Percentiles rank a stretch among this genome's conserved stretches.
These are phyloP conservation scores for Spergularia marina DNA, from an alignment of 148 eudicot species.

Conservation along the genomic window DNA sequence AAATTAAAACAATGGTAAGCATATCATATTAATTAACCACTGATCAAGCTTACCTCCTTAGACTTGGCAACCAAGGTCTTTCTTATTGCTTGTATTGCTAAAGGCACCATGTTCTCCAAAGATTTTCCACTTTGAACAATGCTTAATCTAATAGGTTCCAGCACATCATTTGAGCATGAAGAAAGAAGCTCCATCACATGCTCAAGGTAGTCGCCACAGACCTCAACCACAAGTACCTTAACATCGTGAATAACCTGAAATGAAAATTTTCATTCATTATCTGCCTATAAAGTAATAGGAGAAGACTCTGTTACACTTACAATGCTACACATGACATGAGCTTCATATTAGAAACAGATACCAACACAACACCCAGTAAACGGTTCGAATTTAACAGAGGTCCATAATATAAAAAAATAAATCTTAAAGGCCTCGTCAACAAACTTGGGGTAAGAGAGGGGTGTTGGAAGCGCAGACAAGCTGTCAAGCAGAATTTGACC, in stretches of 20 bases:
- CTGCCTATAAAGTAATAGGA: background rate
- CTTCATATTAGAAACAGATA: background rate
- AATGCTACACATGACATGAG: background rate
- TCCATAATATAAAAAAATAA: background rate
- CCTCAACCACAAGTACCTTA: conserved; percentile 54
- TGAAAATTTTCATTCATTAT: conserved; percentile 11
- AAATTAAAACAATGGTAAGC: background rate
- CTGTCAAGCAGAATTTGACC: background rate
- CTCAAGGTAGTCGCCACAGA: conserved; percentile 53
- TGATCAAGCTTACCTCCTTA: conserved; percentile 58
- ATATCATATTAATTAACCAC: conserved; percentile 2
- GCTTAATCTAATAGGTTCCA: conserved; percentile 74
- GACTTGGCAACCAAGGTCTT: conserved; percentile 75
- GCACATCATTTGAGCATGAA: conserved; percentile 72
- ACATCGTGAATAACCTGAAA: conserved; percentile 89
- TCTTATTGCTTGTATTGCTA: conserved; percentile 50
- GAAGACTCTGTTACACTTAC: background rate
- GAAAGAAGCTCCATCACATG: conserved; percentile 60
- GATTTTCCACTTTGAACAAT: conserved; percentile 68
- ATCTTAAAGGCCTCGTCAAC: background rate
- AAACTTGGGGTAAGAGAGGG: background rate
- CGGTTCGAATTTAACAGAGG: background rate
- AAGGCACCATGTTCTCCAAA: conserved; percentile 55
- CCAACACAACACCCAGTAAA: background rate
- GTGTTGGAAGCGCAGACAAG: background rate